Percentiles rank a stretch among this genome's conserved stretches.
Conservation (phyloP, 164 flowering plant species). For the Stephania yunnanensis region DNA sequence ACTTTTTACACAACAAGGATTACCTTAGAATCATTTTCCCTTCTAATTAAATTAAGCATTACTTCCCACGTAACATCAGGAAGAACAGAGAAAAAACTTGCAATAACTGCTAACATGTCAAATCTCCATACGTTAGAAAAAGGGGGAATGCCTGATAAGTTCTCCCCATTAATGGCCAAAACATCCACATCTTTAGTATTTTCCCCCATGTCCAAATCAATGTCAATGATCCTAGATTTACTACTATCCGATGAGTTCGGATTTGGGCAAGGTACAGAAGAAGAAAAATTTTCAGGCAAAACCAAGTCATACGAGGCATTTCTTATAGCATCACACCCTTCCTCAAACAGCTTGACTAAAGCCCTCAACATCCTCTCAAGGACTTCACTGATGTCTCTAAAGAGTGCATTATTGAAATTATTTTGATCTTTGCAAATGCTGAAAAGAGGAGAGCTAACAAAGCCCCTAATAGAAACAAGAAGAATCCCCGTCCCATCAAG, state of each 20-base stretch:
- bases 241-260: conserved; percentile 15
- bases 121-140: conserved; percentile 48
- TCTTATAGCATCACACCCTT: conserved; percentile 23
- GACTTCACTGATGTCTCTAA: conserved; percentile 29
- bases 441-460: conserved; percentile 50
- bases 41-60: conserved; percentile 52
- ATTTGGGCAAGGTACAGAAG: conserved; percentile 19
- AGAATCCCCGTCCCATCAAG: conserved; percentile 28
- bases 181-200: conserved; percentile 45
- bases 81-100: conserved; percentile 53
- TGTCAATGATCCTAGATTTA: conserved; percentile 51
- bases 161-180: conserved; percentile 31
- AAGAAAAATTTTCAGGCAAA: conserved; percentile 20
- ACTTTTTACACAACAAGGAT: conserved; percentile 3
- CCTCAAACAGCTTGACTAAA: conserved; percentile 44
- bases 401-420: conserved; percentile 20
- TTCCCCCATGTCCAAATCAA: conserved; percentile 68
- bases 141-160: conserved; percentile 21
- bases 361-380: conserved; percentile 56
- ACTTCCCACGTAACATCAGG: conserved; percentile 63
- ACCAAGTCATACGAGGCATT: conserved; percentile 28
- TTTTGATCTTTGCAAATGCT: conserved; percentile 25
- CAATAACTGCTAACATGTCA: conserved; percentile 58
- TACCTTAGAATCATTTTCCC: conserved; percentile 61
- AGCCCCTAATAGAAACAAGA: conserved; percentile 40